Evolutionary conservation across 2,329 filamentous ascomycete species (phyloP).

Genomic region (Trichoderma arundinaceum): DNA sequence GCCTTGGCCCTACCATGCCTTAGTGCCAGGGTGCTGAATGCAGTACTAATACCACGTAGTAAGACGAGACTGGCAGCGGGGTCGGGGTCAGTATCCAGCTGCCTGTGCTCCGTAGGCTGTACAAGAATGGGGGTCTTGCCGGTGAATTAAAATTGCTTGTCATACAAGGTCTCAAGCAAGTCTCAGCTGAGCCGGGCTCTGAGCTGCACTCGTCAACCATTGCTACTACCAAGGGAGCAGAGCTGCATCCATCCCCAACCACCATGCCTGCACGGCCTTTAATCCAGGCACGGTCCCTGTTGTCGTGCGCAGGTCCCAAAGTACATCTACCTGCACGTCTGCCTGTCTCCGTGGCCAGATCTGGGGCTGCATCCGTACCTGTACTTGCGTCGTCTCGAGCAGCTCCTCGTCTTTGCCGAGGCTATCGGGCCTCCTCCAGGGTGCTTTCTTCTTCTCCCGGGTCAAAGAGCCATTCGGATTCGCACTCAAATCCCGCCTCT

Average conservation of each 20-base stretch:
- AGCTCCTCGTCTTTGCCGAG: background rate
- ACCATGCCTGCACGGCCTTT: conserved; percentile 19
- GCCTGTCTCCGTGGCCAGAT: background rate
- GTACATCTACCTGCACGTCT: background rate
- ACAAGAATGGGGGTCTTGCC: too few species aligned
- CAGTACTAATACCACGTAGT: too few species aligned
- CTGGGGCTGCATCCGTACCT: background rate
- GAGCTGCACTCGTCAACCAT: too few species aligned
- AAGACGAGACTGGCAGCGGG: too few species aligned
- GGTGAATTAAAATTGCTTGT: too few species aligned
- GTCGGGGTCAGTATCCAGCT: too few species aligned
- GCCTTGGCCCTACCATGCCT: too few species aligned
- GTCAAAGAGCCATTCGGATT: background rate
- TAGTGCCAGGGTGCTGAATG: too few species aligned
- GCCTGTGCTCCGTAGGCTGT: too few species aligned
- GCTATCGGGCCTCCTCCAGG: conserved; percentile 4
- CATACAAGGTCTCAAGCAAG: too few species aligned
- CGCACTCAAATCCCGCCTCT: background rate
- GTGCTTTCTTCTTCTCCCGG: background rate
- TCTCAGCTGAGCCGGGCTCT: too few species aligned
- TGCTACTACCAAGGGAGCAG: background rate
- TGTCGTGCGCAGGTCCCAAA: background rate
- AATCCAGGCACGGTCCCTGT: conserved; percentile 15
- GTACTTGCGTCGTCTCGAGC: background rate
- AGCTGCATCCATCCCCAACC: background rate